phyloP scores from a whole-genome alignment of 768 basidiomycete genomes.

The Kwoniella newhampshirensis region DNA sequence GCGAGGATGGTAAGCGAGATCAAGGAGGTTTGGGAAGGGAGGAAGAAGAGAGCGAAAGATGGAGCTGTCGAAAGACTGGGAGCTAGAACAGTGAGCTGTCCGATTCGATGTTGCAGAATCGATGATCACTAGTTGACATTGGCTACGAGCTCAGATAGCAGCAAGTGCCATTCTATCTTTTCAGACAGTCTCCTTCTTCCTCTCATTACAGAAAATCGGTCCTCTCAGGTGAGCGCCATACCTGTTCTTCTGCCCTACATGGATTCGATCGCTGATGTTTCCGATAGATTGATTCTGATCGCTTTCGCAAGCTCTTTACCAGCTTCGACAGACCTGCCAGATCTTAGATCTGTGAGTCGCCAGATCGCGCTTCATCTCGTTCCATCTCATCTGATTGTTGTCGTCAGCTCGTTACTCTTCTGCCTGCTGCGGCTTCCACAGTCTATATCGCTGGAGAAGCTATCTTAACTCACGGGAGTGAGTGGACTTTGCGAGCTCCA shows the following conservation, averaged over 20 bases:
- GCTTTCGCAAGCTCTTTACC: not conserved
- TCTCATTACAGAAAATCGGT: constrained; percentile 10
- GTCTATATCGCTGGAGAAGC: constrained; percentile 8
- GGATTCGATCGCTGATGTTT: too few relatives aligned
- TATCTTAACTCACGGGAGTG: too few relatives aligned
- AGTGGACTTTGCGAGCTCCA: too few relatives aligned
- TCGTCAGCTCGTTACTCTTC: constrained; percentile 1
- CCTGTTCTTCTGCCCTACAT: too few relatives aligned
- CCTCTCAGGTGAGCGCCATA: constrained; percentile 21
- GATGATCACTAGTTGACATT: not conserved
- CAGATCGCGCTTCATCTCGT: too few relatives aligned
- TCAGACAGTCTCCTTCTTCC: constrained; percentile 23
- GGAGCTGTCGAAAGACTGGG: not conserved
- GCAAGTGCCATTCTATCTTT: constrained; percentile 7
- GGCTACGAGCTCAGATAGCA: not conserved
- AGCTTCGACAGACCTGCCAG: not conserved
- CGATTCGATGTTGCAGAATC: not conserved
- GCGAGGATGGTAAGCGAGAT: constrained; percentile 22
- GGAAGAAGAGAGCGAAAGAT: constrained; percentile 23
- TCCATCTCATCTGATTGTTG: not conserved
- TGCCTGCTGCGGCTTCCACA: constrained; percentile 5
- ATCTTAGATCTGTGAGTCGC: constrained; percentile 5
- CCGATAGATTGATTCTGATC: not conserved
- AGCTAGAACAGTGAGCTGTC: not conserved
- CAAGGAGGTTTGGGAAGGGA: constrained; percentile 16